Evolutionary conservation across 345 rosid species (phyloP), one percentile per base, ranked within the genome.

Genomic region (Lagerstroemia speciosa): DNA sequence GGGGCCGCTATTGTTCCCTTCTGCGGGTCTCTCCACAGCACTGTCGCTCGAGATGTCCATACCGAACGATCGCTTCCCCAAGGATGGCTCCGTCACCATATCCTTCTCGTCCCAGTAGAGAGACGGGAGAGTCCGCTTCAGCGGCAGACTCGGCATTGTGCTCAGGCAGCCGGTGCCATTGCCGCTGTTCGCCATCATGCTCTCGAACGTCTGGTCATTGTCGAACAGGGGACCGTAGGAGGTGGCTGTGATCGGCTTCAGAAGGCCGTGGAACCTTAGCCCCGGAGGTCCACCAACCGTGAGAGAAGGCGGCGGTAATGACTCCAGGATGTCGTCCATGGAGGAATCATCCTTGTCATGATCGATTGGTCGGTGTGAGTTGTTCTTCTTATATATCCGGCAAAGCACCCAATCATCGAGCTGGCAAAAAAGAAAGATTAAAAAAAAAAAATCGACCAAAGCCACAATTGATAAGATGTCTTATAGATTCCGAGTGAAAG

Each of bases 371-470:
- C 93, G 68, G 60, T 79, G 68, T 1, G 83, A 58, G 71, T 75
- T 88, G 75, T 74, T 85, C 73, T 91, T 93, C 87, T 91, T 81
- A 84, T 93, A 93, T 76, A 93, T 89, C 67, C 98, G 85, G 79
- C 97, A 93, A 33, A 93, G 67, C 43, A 93, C 98, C 97, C 98
- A 93, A 79, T 93, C 98, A 68, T 93, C 98, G 74, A 93, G 92
- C 98, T 91, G 72, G n/a, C 16, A 55, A 52, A 9, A 74, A 34
- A 12, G 46, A 37, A 15, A 27, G 66, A 67, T 77, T 16, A 75
- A n/a, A n/a, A n/a, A n/a, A n/a, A n/a, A n/a, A n/a, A n/a, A n/a
- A n/a, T n/a, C n/a, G n/a, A n/a, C n/a, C n/a, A n/a, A n/a, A n/a
- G 64, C 41, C 5, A 38, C 5, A 38, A 10, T 38, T 38, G 10